Evolutionary conservation across 495 filamentous ascomycete species (phyloP).

Genomic region (Parathielavia appendiculata): DNA sequence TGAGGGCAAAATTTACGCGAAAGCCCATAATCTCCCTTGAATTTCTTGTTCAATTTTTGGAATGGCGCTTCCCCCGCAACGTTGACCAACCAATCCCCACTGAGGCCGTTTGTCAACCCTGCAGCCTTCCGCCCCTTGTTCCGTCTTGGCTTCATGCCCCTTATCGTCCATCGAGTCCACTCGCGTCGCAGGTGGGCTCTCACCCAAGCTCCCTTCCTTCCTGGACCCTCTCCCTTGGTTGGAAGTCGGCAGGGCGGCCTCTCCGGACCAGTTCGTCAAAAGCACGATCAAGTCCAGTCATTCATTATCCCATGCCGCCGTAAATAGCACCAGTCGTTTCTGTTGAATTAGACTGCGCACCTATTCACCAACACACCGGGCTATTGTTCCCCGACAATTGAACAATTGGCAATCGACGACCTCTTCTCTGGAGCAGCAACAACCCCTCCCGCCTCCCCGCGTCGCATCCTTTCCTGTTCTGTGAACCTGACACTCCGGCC

Average conservation of each 20-base stretch:
- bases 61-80: conserved; percentile 4
- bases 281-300: conserved; percentile 16
- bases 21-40: too few relatives aligned
- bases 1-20: too few relatives aligned
- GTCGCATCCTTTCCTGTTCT: conserved; percentile 26
- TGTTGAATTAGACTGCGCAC: neutral
- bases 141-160: conserved; percentile 6
- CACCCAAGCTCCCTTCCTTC: conserved; percentile 13
- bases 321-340: conserved; percentile 5
- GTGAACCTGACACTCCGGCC: conserved; percentile 23
- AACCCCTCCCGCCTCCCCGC: conserved; percentile 1
- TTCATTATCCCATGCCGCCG: conserved; percentile 15
- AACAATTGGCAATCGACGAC: conserved; percentile 10
- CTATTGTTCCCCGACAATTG: conserved; percentile 15
- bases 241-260: conserved; percentile 10
- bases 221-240: neutral
- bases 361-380: conserved; percentile 9
- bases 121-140: neutral
- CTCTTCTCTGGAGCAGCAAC: neutral
- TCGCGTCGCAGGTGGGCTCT: conserved; percentile 18
- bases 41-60: neutral
- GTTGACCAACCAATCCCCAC: conserved; percentile 6
- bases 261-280: conserved; percentile 10
- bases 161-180: conserved; percentile 9
- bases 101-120: neutral